Conservation (phyloP, 2,329 filamentous ascomycete species). For the Botrytis deweyae region DNA sequence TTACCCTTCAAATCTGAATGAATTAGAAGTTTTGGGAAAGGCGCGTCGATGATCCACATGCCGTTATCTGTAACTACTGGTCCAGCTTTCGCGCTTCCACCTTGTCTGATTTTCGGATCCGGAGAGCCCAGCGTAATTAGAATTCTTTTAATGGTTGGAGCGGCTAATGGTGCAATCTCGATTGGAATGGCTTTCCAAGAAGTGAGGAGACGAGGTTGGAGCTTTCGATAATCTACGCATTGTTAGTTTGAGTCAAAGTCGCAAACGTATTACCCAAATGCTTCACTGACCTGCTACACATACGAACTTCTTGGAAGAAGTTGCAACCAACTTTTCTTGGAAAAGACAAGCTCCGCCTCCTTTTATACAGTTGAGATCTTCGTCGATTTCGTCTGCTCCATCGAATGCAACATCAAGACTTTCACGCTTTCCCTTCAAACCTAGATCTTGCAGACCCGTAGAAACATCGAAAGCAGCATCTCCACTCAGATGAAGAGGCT, state of each 20-base stretch:
- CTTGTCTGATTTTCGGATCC: conserved; percentile 69
- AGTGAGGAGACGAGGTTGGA: conserved; percentile 70
- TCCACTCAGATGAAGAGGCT: conserved; percentile 31
- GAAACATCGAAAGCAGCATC: conserved; percentile 72
- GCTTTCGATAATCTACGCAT: conserved; percentile 80
- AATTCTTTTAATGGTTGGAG: conserved; percentile 71
- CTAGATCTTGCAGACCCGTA: conserved; percentile 38
- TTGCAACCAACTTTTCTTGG: conserved; percentile 94
- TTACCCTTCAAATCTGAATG: conserved; percentile 49
- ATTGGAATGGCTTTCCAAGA: conserved; percentile 87
- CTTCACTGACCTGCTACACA: conserved; percentile 70
- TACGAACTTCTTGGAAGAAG: conserved; percentile 79
- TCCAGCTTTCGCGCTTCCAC: conserved; percentile 74
- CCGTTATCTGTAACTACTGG: conserved; percentile 83
- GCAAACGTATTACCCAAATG: neutral
- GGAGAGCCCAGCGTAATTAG: conserved; percentile 72
- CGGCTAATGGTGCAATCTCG: conserved; percentile 85
- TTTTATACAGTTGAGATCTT: conserved; percentile 94
- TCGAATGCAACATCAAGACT: conserved; percentile 90
- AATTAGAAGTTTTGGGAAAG: conserved; percentile 74
- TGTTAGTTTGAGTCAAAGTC: conserved; percentile 15
- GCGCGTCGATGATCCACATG: conserved; percentile 89
- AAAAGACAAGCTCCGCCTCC: conserved; percentile 96
- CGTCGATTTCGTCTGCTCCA: conserved; percentile 94
- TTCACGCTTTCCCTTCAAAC: conserved; percentile 41